Evolutionary conservation across 176 grass and related monocot genomes (phyloP), one percentile per base, ranked within the genome.

Genomic region (Zizania latifolia): DNA sequence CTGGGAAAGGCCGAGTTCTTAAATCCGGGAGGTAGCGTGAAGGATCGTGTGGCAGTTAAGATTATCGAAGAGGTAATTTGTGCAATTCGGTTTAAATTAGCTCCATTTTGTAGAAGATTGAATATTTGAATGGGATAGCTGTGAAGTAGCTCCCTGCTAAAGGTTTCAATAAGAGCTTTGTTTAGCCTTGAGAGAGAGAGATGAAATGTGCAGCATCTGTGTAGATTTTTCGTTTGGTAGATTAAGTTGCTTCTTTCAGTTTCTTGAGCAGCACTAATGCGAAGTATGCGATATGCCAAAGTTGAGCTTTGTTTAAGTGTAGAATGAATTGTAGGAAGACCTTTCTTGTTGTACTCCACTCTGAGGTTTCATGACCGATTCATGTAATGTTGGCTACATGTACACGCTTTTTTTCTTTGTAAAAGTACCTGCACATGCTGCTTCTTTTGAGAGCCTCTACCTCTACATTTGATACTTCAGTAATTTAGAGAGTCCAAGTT

Each of bases 1-100:
- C 72, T 99, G 33, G 95, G 91, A 58, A 99, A 99, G 88, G 91
- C 91, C 7, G 95, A 99, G 84, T 99, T 99, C 45, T 82, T 99
- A n/a, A 99, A 94, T 56, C 95, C 95, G 13, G 95, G 95, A 37
- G 91, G 91, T 14, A 99, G 91, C 43, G 91, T 99, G 55, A 98
- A 98, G 71, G 95, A 94, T 74, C 86, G 91, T 5, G 95, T 94
- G 34, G 95, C 91, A 10, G 89, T 92, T 38, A 92, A 99, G 84
- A 99, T 99, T 3, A 92, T 99, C 16, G 84, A 99, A 90, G 95
- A 99, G 91, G 91, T 92, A 54, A 84, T 78, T 78, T 71, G 3
- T 43, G 5, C 36, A 38, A 9, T 53, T 70, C 8, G 17, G 6
- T 78, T 55, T 48, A 16, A 11, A 32, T 72, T 51, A 4, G 11